A percentile compares a stretch with the other conserved stretches of the same genome.
Conservation (phyloP, 2,329 filamentous ascomycete genomes). For the Microcyclosporella mali region DNA sequence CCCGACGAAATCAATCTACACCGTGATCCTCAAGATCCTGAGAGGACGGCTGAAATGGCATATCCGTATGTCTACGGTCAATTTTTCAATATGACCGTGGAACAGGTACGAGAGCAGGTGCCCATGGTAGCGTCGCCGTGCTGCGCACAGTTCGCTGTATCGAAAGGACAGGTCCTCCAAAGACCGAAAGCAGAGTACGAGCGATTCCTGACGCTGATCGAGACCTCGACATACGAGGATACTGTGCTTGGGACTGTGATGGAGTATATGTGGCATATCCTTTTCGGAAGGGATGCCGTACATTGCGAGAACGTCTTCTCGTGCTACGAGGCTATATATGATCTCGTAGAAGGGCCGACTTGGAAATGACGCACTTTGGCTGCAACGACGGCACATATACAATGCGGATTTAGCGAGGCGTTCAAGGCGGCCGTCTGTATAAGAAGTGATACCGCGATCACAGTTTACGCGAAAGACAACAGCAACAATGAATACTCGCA, state of each 20-base stretch:
- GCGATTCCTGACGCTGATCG: constrained; percentile 43
- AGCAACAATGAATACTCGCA: no score
- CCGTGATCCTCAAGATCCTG: constrained; percentile 13
- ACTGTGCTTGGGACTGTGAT: constrained; percentile 48
- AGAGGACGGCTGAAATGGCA: constrained; percentile 15
- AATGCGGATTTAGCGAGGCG: no score
- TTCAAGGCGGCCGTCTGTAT: no score
- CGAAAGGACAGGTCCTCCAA: constrained; percentile 24
- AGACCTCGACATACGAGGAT: constrained; percentile 43
- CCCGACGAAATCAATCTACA: constrained; percentile 21
- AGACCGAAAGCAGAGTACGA: constrained; percentile 28
- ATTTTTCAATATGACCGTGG: constrained; percentile 18
- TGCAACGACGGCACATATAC: no score
- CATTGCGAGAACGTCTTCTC: constrained; percentile 23
- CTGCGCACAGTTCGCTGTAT: constrained; percentile 33
- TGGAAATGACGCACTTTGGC: no score
- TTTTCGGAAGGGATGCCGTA: constrained; percentile 28
- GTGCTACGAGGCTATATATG: constrained; percentile 31
- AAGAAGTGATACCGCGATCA: no score
- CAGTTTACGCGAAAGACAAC: no score
- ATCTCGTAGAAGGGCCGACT: no score
- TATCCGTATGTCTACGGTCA: constrained; percentile 20
- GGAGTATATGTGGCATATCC: constrained; percentile 57
- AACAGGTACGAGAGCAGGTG: constrained; percentile 12
- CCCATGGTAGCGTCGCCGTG: constrained; percentile 20